Base-by-base conservation (phyloP, 1,284 basidiomycete species). In the Bothia castanella region DNA sequence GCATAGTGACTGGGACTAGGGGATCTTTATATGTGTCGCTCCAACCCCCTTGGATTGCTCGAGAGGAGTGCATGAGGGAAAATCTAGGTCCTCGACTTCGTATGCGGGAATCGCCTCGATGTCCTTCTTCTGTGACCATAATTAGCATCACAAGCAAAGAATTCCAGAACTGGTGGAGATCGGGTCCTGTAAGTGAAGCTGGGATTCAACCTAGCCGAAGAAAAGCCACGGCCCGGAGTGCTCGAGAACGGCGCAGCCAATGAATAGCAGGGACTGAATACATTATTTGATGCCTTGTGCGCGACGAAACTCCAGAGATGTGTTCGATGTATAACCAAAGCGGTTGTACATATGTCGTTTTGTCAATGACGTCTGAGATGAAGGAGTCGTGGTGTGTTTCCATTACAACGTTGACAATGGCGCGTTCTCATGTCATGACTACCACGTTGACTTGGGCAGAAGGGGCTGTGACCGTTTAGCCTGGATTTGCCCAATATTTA, bases 71-170 rank as follows among this genome's bases (percentile, higher is more conserved):
- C 54, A 56, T 52, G 57, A 42, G 56, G 47, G 48, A 55, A 46
- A 45, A 51, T 34, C 35, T 41, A 36, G 27, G 25, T 27, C 45
- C 45, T 47, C 52, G 25, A 52, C 35, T 31, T 51, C 42, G 47
- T 45, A 49, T 52, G 51, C 54, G 52, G 47, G 55, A 59, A 66
- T 42, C 41, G 39, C 42, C 42, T 55, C 31, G 38, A 49, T 32
- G 51, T 53, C 52, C 57, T n/a, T 61, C 68, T 52, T 66, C 60
- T 55, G 57, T 51, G 49, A 23, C 38, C 61, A 56, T 53, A 64
- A 62, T 69, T 57, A 58, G 57, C 45, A 49, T 57, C 40, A 39
- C 49, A 50, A 41, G 40, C 34, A 50, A 19, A 40, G 46, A 39
- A 43, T 56, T 66, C 65, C 45, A 48, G 61, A 53, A 55, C 55